phyloP scores from a whole-genome alignment of 768 basidiomycete species.

The Leccinum aurantiacum region DNA sequence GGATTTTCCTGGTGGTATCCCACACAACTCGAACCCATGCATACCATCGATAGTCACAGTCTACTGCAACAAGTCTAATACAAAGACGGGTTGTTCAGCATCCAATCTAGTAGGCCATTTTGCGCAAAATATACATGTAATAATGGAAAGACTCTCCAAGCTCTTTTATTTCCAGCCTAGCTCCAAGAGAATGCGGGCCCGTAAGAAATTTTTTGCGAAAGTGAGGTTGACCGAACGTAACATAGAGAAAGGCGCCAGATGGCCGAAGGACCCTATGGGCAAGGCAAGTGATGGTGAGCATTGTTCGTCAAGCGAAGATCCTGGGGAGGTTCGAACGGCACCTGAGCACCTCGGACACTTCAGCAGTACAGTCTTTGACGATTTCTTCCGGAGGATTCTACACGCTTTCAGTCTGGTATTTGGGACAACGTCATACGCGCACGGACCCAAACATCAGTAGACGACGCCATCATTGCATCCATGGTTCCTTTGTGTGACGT shows the following conservation, averaged over 20 bases:
- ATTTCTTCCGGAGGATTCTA: conserved; percentile 76
- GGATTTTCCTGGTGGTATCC: conserved; percentile 1
- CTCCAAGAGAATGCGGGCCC: conserved; percentile 41
- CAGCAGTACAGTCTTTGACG: conserved; percentile 67
- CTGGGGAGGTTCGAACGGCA: conserved; percentile 18
- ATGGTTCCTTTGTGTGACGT: conserved; percentile 55
- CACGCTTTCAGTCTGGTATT: conserved; percentile 1
- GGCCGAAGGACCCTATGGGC: conserved; percentile 58
- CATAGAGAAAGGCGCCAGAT: conserved; percentile 67
- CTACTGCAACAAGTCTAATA: not conserved
- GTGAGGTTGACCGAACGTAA: conserved; percentile 90
- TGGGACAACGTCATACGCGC: not conserved
- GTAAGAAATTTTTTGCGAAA: conserved; percentile 73
- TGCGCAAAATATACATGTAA: conserved; percentile 70
- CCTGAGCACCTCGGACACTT: conserved; percentile 78
- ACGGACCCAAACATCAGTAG: conserved; percentile 79
- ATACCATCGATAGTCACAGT: too few species aligned
- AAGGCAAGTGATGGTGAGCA: not conserved
- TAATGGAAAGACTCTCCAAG: conserved; percentile 85
- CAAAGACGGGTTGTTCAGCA: not conserved
- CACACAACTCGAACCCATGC: not conserved
- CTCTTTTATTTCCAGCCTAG: conserved; percentile 63
- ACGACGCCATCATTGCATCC: conserved; percentile 87
- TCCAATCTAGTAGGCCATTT: conserved; percentile 16
- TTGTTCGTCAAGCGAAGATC: not conserved